Base-by-base conservation (phyloP, 805 yeast species). In the Sugiyamaella valdiviana region DNA sequence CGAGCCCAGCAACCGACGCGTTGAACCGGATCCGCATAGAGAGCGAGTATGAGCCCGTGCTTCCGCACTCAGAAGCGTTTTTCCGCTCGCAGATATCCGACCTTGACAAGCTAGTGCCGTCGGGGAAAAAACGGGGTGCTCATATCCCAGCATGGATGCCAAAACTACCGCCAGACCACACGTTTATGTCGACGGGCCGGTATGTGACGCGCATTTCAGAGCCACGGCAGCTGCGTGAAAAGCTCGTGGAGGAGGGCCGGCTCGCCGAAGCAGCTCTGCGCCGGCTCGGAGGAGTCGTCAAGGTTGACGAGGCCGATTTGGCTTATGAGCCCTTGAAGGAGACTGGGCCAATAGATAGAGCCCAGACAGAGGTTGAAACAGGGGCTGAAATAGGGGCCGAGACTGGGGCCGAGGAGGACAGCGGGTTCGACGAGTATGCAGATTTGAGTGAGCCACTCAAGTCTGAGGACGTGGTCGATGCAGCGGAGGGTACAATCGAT, bases 121-220 rank as follows among this genome's bases (percentile, higher is more conserved):
- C 82, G 32, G 63, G 67, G 1, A 67, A 71, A 19, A 60, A 64
- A 22, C 55, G 64, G 35, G 68, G 68, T 42, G 61, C 63, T 4
- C 78, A 78, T 51, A 74, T 86, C 6, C 95, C 95, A 0, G 61
- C 68, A 5, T 89, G 89, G 82, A 68, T 91, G 57, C 99, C 99
- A 0, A 79, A 80, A 10, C 72, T 91, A 23, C 99, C 99, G 1
- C 96, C 98, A 0, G 95, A 88, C 59, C 95, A 90, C 65, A 91
- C 98, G 0, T 91, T 84, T 63, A 80, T 79, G 64, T 77, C 81
- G 48, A 85, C 96, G 0, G 84, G 95, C 0, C 74, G 75, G 53
- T 89, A 71, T 62, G 74, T 81, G 48, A 70, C 78, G 20, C 72
- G 82, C 17, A 66, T 81, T 14, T 76, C 81, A 1, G 91, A 87